Evolutionary conservation across 345 rosid species (phyloP), one percentile per base, ranked within the genome.

Genomic region (Eucalyptus sp.): DNA sequence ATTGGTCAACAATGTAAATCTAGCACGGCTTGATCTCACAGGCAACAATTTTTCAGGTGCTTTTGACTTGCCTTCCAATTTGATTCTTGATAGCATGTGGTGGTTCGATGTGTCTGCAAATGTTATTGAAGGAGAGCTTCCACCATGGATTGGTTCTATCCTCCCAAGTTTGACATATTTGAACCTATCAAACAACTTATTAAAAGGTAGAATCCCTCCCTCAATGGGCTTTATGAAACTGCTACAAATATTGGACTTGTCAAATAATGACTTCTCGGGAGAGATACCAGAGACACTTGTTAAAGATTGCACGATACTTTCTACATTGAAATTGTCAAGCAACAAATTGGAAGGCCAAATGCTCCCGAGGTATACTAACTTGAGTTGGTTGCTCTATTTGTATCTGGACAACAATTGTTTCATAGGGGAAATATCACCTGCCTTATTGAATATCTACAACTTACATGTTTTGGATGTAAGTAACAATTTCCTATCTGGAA

Each of bases 361-460:
- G 33, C 37, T 83, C 5, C n/a, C 86, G 7, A 49, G 25, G 46
- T 24, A 14, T 15, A 14, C 29, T 8, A 68, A 66, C 31, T 60
- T 60, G 66, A 5, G 0, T 0, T 0, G 0, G 7, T 60, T 60
- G 0, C 0, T 0, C 3, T 1, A 0, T 60, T 25, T 60, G 16
- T 60, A 60, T 60, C 0, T 60, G 4, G 66, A 27, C 7, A 5
- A 29, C 31, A 60, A 60, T 60, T 0, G 4, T 27, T 60, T 60
- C n/a, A 60, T 31, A 12, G 31, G 16, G 15, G 31, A 60, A 15
- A 5, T 60, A 0, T 27, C 66, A 27, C n/a, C n/a, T 5, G 0
- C 16, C 5, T 27, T 60, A 27, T 60, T 5, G 7, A 60, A 60
- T 12, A 0, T 8, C 31, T 60, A 14, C 66, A 2, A 0, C 0